phyloP scores from a whole-genome alignment of 2,329 filamentous ascomycete species.

The Fusarium sororula region DNA sequence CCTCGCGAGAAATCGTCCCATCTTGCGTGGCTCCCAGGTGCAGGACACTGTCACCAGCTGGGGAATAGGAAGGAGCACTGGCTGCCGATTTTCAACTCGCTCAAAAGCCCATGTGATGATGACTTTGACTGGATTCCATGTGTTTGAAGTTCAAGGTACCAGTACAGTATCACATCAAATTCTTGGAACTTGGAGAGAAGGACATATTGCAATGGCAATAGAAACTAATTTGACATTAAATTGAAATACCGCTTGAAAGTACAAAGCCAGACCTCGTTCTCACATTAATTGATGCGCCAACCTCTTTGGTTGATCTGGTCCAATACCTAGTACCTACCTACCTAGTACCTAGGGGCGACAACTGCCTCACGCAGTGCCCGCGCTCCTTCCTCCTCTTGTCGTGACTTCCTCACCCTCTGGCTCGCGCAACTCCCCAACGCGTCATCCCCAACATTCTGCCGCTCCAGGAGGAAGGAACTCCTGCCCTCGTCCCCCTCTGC shows the following conservation, averaged over 20 bases:
- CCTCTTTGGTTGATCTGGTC: not conserved
- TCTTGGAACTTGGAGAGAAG: not conserved
- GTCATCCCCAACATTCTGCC: constrained; percentile 30
- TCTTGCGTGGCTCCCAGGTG: not conserved
- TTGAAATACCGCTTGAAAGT: not conserved
- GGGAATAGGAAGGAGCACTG: not conserved
- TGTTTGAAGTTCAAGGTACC: not conserved
- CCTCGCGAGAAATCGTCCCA: not conserved
- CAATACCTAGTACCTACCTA: not conserved
- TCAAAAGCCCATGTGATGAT: not conserved
- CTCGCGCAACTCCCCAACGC: constrained; percentile 7
- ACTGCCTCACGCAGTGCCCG: not conserved
- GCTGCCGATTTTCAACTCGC: not conserved
- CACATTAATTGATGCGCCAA: not conserved
- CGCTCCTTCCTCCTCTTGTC: constrained; percentile 19
- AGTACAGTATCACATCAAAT: not conserved
- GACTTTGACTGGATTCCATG: not conserved
- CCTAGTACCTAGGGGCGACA: not conserved
- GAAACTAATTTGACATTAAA: not conserved
- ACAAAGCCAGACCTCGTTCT: not conserved
- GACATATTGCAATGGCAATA: not conserved
- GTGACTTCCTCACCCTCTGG: constrained; percentile 17
- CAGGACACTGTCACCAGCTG: not conserved
- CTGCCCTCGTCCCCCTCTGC: constrained; percentile 5
- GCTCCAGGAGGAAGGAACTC: constrained; percentile 32